Conservation (phyloP, 768 basidiomycete genomes). For the Sporobolomyces phaffii region DNA sequence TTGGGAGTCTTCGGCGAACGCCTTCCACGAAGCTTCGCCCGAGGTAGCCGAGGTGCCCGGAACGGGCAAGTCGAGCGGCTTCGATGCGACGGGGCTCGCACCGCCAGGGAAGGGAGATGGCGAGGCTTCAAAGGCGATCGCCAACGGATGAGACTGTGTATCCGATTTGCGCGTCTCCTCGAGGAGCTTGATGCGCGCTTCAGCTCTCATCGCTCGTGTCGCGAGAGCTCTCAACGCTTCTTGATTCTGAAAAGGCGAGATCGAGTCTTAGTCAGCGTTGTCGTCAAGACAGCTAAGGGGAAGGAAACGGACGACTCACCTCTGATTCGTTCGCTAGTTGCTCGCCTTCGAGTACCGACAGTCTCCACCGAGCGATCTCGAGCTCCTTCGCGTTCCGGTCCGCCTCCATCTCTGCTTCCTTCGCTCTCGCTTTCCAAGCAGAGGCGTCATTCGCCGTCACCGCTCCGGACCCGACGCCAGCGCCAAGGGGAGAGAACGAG, state of each 20-base stretch:
- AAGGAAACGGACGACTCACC: slow-evolving; percentile 7
- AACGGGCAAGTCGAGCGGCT: neutral
- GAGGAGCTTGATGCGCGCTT: slow-evolving; percentile 28
- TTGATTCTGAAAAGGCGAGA: slow-evolving; percentile 9
- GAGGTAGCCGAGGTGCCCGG: no score
- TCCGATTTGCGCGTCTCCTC: slow-evolving; percentile 17
- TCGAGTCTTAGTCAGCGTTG: neutral
- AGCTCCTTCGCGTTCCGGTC: slow-evolving; percentile 29
- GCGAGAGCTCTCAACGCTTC: slow-evolving; percentile 33
- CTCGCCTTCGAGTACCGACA: slow-evolving; percentile 28
- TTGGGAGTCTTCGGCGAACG: neutral
- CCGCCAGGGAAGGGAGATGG: slow-evolving; percentile 9
- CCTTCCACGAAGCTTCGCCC: neutral
- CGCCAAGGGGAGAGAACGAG: neutral
- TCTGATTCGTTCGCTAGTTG: slow-evolving; percentile 12
- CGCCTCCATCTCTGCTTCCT: slow-evolving; percentile 23
- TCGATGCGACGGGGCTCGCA: neutral
- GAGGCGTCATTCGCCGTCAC: neutral
- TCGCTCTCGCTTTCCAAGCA: slow-evolving; percentile 2
- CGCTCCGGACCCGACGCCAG: neutral
- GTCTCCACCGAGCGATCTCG: slow-evolving; percentile 35
- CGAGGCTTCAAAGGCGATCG: neutral
- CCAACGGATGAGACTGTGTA: neutral
- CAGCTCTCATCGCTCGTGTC: slow-evolving; percentile 27
- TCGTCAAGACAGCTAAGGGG: no score